Percentiles rank a stretch among this genome's conserved stretches.
Evolutionary conservation across 345 rosid species (phyloP).

Genomic region (Cardamine resedifolia): DNA sequence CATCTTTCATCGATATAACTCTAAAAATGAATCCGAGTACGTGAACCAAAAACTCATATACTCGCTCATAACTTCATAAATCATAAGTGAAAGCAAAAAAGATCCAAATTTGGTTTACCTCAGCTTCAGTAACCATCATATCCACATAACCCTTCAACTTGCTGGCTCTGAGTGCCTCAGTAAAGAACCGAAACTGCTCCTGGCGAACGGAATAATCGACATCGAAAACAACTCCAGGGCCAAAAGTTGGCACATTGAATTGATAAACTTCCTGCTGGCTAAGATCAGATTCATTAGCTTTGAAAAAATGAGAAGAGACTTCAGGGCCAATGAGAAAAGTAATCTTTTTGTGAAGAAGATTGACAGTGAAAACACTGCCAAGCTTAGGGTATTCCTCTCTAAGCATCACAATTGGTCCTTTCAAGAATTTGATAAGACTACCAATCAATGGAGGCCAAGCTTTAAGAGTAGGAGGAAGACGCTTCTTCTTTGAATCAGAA

Average conservation of each 20-base stretch:
- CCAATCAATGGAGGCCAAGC: conserved; percentile 67
- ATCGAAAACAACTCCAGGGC: conserved; percentile 96
- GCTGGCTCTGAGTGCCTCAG: conserved; percentile 78
- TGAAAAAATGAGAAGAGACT: conserved; percentile 95
- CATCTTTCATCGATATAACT: neutral
- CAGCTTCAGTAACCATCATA: conserved; percentile 92
- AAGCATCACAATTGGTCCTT: conserved; percentile 81
- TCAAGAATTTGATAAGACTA: conserved; percentile 67
- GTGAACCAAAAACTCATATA: neutral
- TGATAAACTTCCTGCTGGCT: conserved; percentile 98
- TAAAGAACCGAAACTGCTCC: conserved; percentile 96
- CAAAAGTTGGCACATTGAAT: conserved; percentile 96
- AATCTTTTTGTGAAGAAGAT: conserved; percentile 68
- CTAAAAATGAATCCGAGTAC: neutral
- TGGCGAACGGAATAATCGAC: conserved; percentile 86
- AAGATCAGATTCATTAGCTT: conserved; percentile 82
- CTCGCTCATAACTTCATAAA: neutral
- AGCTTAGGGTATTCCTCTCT: conserved; percentile 85
- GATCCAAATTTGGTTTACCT: conserved; percentile 40
- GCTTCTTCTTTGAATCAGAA: conserved; percentile 58
- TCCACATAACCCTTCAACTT: conserved; percentile 92
- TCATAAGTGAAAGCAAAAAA: neutral
- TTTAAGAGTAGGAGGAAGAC: conserved; percentile 71
- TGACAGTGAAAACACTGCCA: conserved; percentile 87
- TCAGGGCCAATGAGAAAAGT: conserved; percentile 95